Evolutionary conservation across 257 asterid species (phyloP), one percentile per base, ranked within the genome.

Genomic region (Echium plantagineum): DNA sequence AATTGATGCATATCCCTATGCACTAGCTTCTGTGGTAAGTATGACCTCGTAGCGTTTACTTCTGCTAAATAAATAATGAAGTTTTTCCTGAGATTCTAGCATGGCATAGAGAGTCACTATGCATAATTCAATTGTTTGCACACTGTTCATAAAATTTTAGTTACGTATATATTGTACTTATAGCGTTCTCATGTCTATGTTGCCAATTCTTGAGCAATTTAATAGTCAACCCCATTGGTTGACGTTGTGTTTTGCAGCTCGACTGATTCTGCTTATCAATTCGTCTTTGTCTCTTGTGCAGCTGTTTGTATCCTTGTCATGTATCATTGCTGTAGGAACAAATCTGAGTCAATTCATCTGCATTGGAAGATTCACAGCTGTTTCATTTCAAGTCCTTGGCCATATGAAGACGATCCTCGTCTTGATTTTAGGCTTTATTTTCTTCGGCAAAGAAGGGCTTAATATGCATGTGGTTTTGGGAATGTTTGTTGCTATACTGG

Each of bases 281-380:
- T 47, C 59, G 21, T 15, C 46, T 58, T 28, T 53, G 57, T 22
- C 52, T 54, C 21, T 20, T 59, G 24, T 73, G 63, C 87, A 85
- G 94, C 72, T 80, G 48, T 69, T 83, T 38, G 64, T 84, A 64
- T 61, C 65, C 38, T 60, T 85, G 53, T 87, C 93, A 10, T 88
- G 94, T 58, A 58, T 63, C 61, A 85, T 88, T n/a, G 93, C 93
- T 3, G 72, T 88, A 19, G 90, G 90, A 62, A 83, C 89, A 58
- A 85, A 88, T 67, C 86, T 88, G 8, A 85, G 94, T 77, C 96
- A 85, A 60, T 88, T 87, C 79, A 85, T 87, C 73, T 87, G 96
- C 89, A 83, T 87, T 2, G 93, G 93, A 46, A 71, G 94, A 85
- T 87, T 88, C 75, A 72, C 96, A n/a, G 93, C 96, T 7, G 96